Evolutionary conservation across 257 asterid genomes (phyloP).

Genomic region (Nyctanthes arbortristis): DNA sequence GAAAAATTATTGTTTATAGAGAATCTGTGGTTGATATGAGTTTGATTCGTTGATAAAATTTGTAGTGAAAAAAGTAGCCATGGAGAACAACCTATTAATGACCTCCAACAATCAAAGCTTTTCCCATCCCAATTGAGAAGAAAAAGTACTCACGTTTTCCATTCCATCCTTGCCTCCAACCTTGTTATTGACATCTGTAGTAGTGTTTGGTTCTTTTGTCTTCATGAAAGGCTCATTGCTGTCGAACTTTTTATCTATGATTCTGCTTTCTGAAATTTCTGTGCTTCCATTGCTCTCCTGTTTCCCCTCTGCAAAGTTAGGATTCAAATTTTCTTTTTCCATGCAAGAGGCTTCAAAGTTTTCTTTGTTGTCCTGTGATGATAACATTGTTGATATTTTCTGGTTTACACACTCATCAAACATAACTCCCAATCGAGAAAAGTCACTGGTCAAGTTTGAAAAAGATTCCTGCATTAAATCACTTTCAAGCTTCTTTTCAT

Average conservation of each 20-base stretch:
- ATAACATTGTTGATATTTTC: constrained; percentile 27
- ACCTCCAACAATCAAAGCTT: constrained; percentile 11
- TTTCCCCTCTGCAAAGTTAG: constrained; percentile 34
- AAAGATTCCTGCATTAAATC: constrained; percentile 44
- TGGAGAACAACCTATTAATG: too few species aligned
- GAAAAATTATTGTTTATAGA: too few species aligned
- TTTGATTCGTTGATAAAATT: too few species aligned
- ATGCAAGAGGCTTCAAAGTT: constrained; percentile 28
- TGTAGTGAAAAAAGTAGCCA: too few species aligned
- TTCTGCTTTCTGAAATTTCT: constrained; percentile 31
- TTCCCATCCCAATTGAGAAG: constrained; percentile 15
- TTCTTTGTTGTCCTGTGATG: constrained; percentile 29
- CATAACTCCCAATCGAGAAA: constrained; percentile 61
- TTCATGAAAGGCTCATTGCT: constrained; percentile 25
- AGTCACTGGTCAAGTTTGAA: constrained; percentile 48
- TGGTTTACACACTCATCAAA: constrained; percentile 45
- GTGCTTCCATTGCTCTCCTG: constrained; percentile 27
- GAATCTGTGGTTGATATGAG: too few species aligned
- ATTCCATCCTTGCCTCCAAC: constrained; percentile 30
- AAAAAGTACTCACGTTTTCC: constrained; percentile 49
- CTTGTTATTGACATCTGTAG: constrained; percentile 29
- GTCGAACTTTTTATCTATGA: constrained; percentile 27
- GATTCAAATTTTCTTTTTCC: constrained; percentile 61
- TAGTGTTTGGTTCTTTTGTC: constrained; percentile 30
- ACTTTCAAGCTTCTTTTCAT: constrained; percentile 64